Evolutionary conservation across 225 moss, liverwort and hornwort genomes (phyloP), one percentile per base, ranked within the genome.

Genomic region (Bryum argenteum): DNA sequence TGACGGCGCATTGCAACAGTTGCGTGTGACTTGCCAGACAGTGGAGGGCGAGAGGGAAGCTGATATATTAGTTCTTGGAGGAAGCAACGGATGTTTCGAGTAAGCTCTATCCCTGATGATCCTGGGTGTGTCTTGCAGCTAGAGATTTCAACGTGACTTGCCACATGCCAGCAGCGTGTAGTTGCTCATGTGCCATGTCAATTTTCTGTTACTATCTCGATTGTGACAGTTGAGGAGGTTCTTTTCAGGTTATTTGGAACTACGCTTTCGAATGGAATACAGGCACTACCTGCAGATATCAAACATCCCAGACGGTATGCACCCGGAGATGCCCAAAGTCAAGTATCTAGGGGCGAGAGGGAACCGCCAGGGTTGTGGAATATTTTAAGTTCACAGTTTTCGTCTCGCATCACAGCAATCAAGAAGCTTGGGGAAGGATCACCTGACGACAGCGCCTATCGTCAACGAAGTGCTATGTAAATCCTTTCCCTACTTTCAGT

Each of bases 361-460:
- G 81, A 82, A 67, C 84, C 91, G 15, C 89, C 89, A 42, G 83
- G 81, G 38, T 74, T 91, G 63, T 81, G 75, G 81, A 75, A 84
- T 61, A 76, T 74, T 40, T 71, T 76, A 39, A 77, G 69, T 60
- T 50, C 80, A 53, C 58, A 71, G 53, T 81, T 91, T 75, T 61
- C 81, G 12, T 91, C 93, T 67, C 81, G 73, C 74, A 91, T 94
- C 44, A 89, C 94, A 26, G 89, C 91, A 54, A 86, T 94, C 43
- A 91, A 88, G 80, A 83, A 86, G 67, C 87, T 94, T 39, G 91
- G 89, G 55, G 89, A 88, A 71, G 83, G 84, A 82, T 77, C 80
- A 77, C 75, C 78, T 59, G 77, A 74, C 58, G 82, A 91, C 73
- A 82, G 74, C 41, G 82, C 81, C 23, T 79, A 79, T 56, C 82